Conservation (phyloP, 306 rosid genomes). For the Prinsepia uniflora region DNA sequence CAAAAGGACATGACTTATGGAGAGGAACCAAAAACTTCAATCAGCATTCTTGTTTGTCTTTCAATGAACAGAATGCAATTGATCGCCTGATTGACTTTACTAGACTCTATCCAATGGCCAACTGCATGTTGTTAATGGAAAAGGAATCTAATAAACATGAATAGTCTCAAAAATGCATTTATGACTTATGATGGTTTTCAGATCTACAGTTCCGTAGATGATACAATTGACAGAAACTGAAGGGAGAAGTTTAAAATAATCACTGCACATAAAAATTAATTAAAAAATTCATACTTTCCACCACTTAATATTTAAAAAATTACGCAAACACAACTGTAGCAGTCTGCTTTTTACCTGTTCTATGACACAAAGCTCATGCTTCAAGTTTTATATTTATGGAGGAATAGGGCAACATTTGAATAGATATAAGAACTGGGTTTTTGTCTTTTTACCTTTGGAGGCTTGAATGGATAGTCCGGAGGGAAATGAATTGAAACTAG, state of each 20-base stretch:
- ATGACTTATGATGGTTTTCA: background rate
- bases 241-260: background rate
- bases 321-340: too few species aligned
- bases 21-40: background rate
- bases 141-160: background rate
- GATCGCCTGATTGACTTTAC: background rate
- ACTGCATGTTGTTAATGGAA: background rate
- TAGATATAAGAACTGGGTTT: background rate
- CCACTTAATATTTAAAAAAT: background rate
- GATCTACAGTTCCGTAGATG: background rate
- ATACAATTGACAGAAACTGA: background rate
- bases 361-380: background rate
- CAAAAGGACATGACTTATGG: background rate
- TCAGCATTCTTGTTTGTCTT: background rate
- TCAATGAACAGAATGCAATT: background rate
- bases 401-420: background rate
- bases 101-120: background rate
- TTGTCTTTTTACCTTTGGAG: slow-evolving; percentile 59
- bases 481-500: slow-evolving; percentile 80
- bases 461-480: slow-evolving; percentile 91
- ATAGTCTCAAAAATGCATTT: background rate
- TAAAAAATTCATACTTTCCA: background rate
- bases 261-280: background rate
- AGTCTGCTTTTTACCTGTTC: background rate
- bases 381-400: background rate